These are phyloP conservation scores for Nemania diffusa DNA, from an alignment of 2,329 filamentous ascomycete genomes.

Conservation along the genomic window DNA sequence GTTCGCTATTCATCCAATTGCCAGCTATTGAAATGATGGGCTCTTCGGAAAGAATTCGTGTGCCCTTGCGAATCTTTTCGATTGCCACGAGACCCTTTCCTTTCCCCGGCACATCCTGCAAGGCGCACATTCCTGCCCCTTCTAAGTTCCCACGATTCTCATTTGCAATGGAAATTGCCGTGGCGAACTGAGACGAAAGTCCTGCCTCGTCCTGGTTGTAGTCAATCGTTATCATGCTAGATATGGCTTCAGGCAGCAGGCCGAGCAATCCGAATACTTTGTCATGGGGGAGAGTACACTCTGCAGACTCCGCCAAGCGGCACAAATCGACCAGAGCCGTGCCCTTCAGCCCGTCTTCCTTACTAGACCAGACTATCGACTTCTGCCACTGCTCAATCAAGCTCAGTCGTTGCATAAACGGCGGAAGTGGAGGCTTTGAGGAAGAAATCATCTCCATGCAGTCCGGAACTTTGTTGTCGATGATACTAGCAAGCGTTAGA, in stretches of 20 bases:
- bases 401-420: not conserved
- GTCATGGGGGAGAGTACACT: not conserved
- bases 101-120: slow-evolving; percentile 13
- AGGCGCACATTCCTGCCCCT: slow-evolving; percentile 3
- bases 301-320: not conserved
- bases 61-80: slow-evolving; percentile 10
- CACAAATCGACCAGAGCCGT: not conserved
- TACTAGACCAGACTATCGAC: not conserved
- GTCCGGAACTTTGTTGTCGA: not conserved
- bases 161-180: not conserved
- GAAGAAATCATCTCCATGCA: not conserved
- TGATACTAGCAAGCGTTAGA: not conserved
- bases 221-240: not conserved
- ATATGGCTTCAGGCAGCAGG: not conserved
- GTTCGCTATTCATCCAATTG: not conserved
- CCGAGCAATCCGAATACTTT: not conserved
- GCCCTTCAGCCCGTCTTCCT: not conserved
- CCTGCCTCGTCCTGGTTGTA: slow-evolving; percentile 1
- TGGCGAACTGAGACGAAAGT: slow-evolving; percentile 11
- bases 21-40: not conserved
- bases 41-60: slow-evolving; percentile 24
- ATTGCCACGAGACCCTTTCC: slow-evolving; percentile 25
- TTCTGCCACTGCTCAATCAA: not conserved
- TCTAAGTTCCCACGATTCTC: slow-evolving; percentile 6
- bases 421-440: not conserved